Base-by-base conservation (phyloP, 257 asterid genomes). In the Eustoma russellianum region DNA sequence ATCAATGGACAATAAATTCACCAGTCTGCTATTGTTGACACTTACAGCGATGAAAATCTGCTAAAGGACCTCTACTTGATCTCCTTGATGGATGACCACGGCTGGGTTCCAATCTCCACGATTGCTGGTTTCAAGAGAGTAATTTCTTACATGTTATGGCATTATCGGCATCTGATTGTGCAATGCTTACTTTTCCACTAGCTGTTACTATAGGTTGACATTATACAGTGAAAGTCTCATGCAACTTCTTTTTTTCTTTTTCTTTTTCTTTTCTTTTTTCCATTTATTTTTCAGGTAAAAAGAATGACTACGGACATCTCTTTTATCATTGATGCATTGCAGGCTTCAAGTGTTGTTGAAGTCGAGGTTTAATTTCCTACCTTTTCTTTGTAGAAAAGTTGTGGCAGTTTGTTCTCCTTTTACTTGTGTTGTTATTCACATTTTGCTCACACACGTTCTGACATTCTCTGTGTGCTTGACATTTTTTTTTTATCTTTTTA, bases 1-100 rank as follows among this genome's bases (percentile, higher is more conserved):
- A 41, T 13, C 16, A 14, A 5, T 56, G 30, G 18, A 28, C 60
- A 45, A 40, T 28, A 33, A 44, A 16, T 41, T 46, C 24, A 33
- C 67, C 57, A 67, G 68, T 59, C 19, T 60, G 53, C 7, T 14
- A 44, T 45, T 65, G 52, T 57, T 52, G 56, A 50, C 52, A 64
- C 62, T 70, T 55, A 61, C 94, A 92, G 99, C 68, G 86, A 88
- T 59, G 77, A 69, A 74, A 92, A 92, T 88, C 76, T 92, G 70
- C 80, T 24, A 74, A 56, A 35, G 63, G 99, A 92, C 66, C 65
- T 45, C 48, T 81, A 76, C 79, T 67, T 92, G 76, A 80, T 70
- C 57, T 76, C 95, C 74, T 76, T 85, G 84, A 88, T 92, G 99
- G 94, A 92, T 64, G 68, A 62, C 63, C 79, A 83, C 57, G 99